Evolutionary conservation across 2,329 filamentous ascomycete genomes (phyloP).

Genomic region (Fusarium chaquense): DNA sequence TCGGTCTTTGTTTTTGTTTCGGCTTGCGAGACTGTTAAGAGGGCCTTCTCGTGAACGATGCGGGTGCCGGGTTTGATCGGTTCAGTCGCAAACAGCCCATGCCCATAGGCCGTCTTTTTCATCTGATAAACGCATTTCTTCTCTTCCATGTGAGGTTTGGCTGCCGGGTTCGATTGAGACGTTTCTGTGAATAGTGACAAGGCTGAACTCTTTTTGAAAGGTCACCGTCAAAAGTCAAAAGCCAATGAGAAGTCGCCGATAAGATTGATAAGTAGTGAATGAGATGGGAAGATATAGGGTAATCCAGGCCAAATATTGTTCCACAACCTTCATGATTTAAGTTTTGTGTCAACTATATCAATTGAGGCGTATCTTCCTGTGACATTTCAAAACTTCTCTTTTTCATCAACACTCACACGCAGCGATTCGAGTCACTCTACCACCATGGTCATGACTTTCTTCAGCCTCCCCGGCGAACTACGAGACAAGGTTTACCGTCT

Average conservation of each 20-base stretch:
- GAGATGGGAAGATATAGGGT: no score
- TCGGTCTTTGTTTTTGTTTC: conserved; percentile 6
- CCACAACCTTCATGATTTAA: background rate
- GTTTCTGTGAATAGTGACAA: fast-evolving
- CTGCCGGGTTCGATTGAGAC: fast-evolving
- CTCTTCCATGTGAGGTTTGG: background rate
- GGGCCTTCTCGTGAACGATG: conserved; percentile 16
- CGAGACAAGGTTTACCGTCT: no score
- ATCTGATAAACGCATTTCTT: background rate
- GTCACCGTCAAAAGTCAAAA: background rate
- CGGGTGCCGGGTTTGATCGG: conserved; percentile 10
- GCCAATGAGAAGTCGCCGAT: background rate
- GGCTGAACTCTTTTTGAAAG: background rate
- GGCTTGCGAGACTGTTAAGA: conserved; percentile 7
- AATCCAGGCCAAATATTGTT: background rate
- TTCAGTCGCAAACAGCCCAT: conserved; percentile 10
- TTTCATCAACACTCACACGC: background rate
- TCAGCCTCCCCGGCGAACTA: background rate
- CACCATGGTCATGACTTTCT: background rate
- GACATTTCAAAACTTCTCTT: background rate
- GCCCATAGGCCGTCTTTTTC: background rate
- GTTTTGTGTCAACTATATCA: background rate
- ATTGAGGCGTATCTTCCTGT: background rate
- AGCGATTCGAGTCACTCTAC: fast-evolving
- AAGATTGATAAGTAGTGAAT: no score